phyloP scores from a whole-genome alignment of 257 asterid genomes.

The Mitragyna speciosa region DNA sequence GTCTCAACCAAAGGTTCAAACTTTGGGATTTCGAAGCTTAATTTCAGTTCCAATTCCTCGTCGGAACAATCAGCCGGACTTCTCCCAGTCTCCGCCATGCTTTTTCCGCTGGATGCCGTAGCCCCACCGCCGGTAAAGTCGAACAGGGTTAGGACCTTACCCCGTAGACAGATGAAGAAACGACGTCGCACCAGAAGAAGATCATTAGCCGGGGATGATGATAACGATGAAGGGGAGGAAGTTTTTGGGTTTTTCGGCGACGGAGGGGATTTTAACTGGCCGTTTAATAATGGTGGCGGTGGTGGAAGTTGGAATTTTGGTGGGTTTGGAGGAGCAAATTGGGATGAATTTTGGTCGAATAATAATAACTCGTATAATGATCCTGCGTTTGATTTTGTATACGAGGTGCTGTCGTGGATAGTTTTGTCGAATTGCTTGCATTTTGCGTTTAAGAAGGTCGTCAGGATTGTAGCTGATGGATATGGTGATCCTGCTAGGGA shows the following conservation, averaged over 20 bases:
- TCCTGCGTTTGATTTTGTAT: conserved; percentile 91
- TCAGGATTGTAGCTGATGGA: conserved; percentile 52
- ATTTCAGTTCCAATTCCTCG: conserved; percentile 40
- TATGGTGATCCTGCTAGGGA: conserved; percentile 48
- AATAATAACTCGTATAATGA: conserved; percentile 45
- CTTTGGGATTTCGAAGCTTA: conserved; percentile 36
- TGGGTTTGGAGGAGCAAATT: conserved; percentile 59
- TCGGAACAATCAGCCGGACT: conserved; percentile 29
- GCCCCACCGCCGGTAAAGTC: conserved; percentile 46
- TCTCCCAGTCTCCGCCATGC: conserved; percentile 46
- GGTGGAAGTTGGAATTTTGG: conserved; percentile 61
- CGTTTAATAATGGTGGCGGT: conserved; percentile 41
- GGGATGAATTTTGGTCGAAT: conserved; percentile 55
- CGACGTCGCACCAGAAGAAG: conserved; percentile 56
- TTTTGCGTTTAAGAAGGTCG: conserved; percentile 69
- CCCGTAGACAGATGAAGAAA: conserved; percentile 46
- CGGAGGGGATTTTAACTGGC: conserved; percentile 52
- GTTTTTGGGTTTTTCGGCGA: conserved; percentile 34
- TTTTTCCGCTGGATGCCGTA: conserved; percentile 23
- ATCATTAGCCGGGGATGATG: conserved; percentile 29
- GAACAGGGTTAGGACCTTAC: conserved; percentile 39
- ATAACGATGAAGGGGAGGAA: conserved; percentile 37
- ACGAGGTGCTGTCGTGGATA: conserved; percentile 74
- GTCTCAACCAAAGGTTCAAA: conserved; percentile 50
- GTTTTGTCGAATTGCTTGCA: conserved; percentile 84